Base-by-base conservation (phyloP, 331 rosid species). In the Phaseolus coccineus region DNA sequence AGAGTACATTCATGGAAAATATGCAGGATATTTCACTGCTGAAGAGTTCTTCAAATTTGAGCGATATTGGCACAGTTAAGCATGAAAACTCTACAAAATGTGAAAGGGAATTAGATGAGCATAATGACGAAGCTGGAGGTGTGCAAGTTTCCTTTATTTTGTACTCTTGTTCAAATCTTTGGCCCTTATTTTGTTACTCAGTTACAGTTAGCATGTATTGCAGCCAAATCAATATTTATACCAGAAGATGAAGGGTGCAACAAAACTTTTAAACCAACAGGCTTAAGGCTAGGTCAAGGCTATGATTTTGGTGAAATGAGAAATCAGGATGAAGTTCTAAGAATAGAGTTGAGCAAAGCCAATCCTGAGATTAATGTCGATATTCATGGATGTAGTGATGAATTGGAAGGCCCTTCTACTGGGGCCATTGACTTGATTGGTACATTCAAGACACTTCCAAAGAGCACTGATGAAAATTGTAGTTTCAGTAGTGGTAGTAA, bases 381-480 rank as follows among this genome's bases (percentile, higher is more conserved):
- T 78, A 85, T 81, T 70, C 66, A 40, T 58, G 79, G 16, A 78
- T 28, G 80, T 78, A 27, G 55, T 76, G 67, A 82, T 82, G 87
- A 85, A 77, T 62, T 39, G 27, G 52, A 11, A 68, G 88, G 88
- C 78, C 87, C 86, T 19, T 82, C 83, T 42, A 16, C 71, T 35
- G 88, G 86, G 74, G 95, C 86, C 58, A 82, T 90, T 76, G 93
- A 91, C 86, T 85, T 93, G 83, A 90, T 93, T 77, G 89, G 93
- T 35, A 77, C 83, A 50, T 84, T 93, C 79, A 88, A 81, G 42
- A 74, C 74, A 83, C 57, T 70, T 52, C 84, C 89, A 0, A 83
- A 65, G 62, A 82, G 74, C 68, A 79, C 58, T 27, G 33, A 71
- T 81, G 83, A 78, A 77, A 42, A 53, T 35, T 80, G 80, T 53